phyloP scores from a whole-genome alignment of 169 alveolate genomes.

The Toxoplasma gondii region DNA sequence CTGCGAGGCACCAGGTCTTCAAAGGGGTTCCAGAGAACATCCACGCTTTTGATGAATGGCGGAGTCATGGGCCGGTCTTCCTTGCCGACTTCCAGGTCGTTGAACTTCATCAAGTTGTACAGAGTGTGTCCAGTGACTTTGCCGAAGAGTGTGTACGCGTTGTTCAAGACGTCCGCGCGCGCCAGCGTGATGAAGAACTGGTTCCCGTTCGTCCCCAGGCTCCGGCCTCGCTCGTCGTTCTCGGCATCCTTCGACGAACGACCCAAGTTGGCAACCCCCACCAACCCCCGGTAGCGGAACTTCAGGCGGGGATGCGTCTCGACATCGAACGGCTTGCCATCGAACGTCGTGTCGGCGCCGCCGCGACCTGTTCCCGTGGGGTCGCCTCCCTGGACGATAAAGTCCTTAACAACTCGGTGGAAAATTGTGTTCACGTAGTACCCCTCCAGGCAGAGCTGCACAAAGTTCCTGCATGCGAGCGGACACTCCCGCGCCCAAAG shows the following conservation, averaged over 20 bases:
- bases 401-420: constrained; percentile 88
- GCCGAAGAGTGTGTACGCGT: constrained; percentile 56
- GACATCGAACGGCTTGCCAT: constrained; percentile 45
- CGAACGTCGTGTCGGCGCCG: constrained; percentile 43
- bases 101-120: constrained; percentile 79
- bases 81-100: constrained; percentile 80
- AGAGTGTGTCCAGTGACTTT: constrained; percentile 79
- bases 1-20: constrained; percentile 43
- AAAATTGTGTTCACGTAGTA: constrained; percentile 89
- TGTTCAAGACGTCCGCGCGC: constrained; percentile 50
- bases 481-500: constrained; percentile 92
- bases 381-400: constrained; percentile 77
- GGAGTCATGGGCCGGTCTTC: constrained; percentile 81
- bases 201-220: constrained; percentile 64
- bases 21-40: constrained; percentile 65
- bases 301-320: constrained; percentile 69
- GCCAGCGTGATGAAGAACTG: constrained; percentile 73
- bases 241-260: neutral
- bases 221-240: neutral
- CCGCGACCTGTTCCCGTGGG: constrained; percentile 70
- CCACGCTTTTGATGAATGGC: constrained; percentile 77
- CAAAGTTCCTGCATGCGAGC: constrained; percentile 88
- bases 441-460: constrained; percentile 82
- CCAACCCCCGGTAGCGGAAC: constrained; percentile 69
- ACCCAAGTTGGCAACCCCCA: constrained; percentile 48